These are phyloP conservation scores for Ophiocytium majus DNA, from an alignment of 352 stramenopile species.

Conservation along the genomic window DNA sequence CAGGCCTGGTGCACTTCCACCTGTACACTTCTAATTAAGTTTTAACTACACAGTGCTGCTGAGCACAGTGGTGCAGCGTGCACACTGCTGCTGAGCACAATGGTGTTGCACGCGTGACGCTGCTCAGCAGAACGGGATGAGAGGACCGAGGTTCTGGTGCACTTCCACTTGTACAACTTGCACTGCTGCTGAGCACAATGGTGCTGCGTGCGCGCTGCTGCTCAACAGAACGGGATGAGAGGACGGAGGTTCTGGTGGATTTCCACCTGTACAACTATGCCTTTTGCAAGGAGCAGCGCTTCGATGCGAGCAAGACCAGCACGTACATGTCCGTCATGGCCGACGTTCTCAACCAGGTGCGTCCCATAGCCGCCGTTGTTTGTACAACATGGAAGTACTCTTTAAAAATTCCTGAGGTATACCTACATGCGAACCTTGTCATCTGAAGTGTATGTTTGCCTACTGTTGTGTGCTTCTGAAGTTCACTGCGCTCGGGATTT, in stretches of 20 bases:
- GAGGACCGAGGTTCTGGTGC: slow-evolving; percentile 35
- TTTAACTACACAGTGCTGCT: too few relatives aligned
- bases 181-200: too few relatives aligned
- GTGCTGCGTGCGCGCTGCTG: too few relatives aligned
- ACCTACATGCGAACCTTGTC: not conserved
- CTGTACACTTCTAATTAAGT: slow-evolving; percentile 57
- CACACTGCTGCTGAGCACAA: slow-evolving; percentile 3
- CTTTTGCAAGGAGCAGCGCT: slow-evolving; percentile 54
- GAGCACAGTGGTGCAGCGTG: too few relatives aligned
- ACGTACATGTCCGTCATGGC: slow-evolving; percentile 55
- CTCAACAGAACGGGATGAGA: slow-evolving; percentile 21
- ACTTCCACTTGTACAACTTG: slow-evolving; percentile 57
- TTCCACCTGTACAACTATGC: slow-evolving; percentile 57
- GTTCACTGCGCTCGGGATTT: too few relatives aligned
- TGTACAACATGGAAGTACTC: slow-evolving; percentile 11
- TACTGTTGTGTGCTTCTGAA: too few relatives aligned
- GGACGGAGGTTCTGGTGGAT: slow-evolving; percentile 44
- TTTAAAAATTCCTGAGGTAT: slow-evolving; percentile 7
- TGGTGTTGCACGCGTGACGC: too few relatives aligned
- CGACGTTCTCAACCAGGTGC: slow-evolving; percentile 51
- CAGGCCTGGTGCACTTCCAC: slow-evolving; percentile 52
- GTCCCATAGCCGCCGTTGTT: not conserved
- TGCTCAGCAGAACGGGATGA: slow-evolving; percentile 18
- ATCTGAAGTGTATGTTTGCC: too few relatives aligned
- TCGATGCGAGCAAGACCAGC: slow-evolving; percentile 44